These are phyloP conservation scores for Pseudogymnoascus sp. DNA, from an alignment of 2,329 filamentous ascomycete species.

Conservation along the genomic window DNA sequence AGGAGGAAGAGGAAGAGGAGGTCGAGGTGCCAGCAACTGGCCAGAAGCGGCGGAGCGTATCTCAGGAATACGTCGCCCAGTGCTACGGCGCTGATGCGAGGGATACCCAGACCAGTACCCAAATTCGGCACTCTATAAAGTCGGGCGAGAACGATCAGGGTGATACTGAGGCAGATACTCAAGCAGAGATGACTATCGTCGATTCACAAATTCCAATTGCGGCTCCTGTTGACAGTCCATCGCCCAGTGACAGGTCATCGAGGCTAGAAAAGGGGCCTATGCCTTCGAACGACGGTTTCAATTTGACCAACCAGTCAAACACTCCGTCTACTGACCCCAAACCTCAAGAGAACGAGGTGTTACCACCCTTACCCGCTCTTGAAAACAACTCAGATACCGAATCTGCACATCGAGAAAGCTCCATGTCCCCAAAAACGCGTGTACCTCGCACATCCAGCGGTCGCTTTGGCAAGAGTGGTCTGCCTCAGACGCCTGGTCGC, in stretches of 20 bases:
- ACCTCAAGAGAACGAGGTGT: background rate
- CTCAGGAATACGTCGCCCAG: constrained; percentile 25
- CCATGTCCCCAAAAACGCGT: background rate
- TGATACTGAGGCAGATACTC: constrained; percentile 1
- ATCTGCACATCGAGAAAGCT: constrained; percentile 3
- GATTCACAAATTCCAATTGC: background rate
- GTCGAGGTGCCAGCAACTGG: constrained; percentile 7
- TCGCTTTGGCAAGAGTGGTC: background rate
- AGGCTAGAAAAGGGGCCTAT: background rate
- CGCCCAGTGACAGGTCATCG: background rate
- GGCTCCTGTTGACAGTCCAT: background rate
- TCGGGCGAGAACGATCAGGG: background rate
- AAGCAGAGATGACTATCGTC: constrained; percentile 4
- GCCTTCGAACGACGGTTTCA: background rate
- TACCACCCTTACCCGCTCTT: background rate
- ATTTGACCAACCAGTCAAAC: constrained; percentile 1
- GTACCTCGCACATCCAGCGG: constrained; percentile 1
- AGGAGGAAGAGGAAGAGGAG: background rate
- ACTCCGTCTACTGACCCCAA: constrained; percentile 1
- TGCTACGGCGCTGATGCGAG: constrained; percentile 23
- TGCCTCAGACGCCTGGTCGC: background rate
- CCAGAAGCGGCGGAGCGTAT: background rate
- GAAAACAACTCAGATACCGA: constrained; percentile 3
- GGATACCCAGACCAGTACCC: constrained; percentile 23
- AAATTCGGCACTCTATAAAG: background rate